Percentiles rank a stretch among this genome's conserved stretches.
phyloP scores from a whole-genome alignment of 345 rosid genomes.

The Rubroshorea leprosula region DNA sequence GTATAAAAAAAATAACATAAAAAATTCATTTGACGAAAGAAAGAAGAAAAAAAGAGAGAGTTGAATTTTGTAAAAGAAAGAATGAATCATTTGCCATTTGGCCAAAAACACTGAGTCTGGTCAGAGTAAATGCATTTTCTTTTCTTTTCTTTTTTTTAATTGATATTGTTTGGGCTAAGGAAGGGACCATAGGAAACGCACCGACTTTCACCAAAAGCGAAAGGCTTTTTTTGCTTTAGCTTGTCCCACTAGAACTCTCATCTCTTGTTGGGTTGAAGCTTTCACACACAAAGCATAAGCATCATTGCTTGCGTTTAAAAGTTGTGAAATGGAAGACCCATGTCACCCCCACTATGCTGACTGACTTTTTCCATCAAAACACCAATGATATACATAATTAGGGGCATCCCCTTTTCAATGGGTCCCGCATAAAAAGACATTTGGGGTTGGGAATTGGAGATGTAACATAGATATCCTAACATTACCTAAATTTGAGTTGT shows the following conservation, averaged over 20 bases:
- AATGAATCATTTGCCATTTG: neutral
- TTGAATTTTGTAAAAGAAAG: too few species aligned
- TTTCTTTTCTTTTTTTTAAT: too few species aligned
- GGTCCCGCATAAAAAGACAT: neutral
- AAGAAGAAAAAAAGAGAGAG: too few species aligned
- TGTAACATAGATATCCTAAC: neutral
- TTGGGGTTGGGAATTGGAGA: neutral
- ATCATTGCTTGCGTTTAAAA: conserved; percentile 42
- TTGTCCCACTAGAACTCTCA: conserved; percentile 34
- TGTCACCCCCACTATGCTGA: conserved; percentile 19
- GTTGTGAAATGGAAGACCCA: conserved; percentile 22
- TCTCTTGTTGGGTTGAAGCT: conserved; percentile 4
- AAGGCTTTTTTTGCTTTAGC: conserved; percentile 6
- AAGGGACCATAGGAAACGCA: neutral
- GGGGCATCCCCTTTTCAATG: too few species aligned
- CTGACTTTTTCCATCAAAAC: too few species aligned
- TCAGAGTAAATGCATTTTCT: neutral
- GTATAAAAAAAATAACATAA: too few species aligned
- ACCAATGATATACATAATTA: too few species aligned
- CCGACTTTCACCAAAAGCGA: neutral
- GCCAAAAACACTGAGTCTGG: neutral
- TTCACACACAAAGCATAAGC: conserved; percentile 12
- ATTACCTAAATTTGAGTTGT: neutral
- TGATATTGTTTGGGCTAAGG: neutral
- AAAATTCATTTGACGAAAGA: too few species aligned